Percentiles rank a stretch among this genome's conserved stretches.
Evolutionary conservation across 2,329 filamentous ascomycete genomes (phyloP).

Genomic region (Neofusicoccum umdonicola): DNA sequence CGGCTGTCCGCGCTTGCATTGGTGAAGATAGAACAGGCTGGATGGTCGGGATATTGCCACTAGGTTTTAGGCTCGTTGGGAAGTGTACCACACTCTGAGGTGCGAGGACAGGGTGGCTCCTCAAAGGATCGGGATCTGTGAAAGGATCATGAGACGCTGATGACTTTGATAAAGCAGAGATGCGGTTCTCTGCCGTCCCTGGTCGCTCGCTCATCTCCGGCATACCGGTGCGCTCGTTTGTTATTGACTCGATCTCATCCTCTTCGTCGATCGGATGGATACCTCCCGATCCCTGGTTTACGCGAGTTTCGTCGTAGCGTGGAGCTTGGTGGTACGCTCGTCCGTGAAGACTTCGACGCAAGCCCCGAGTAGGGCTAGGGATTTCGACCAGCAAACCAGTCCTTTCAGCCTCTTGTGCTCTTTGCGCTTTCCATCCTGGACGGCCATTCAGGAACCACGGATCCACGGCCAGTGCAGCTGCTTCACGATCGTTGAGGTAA

Average conservation of each 20-base stretch:
- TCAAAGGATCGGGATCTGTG: slow-evolving; percentile 35
- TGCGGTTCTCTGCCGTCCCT: slow-evolving; percentile 23
- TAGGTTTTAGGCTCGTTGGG: slow-evolving; percentile 9
- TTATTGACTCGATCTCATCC: slow-evolving; percentile 55
- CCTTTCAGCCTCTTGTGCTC: slow-evolving; percentile 40
- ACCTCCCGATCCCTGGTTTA: slow-evolving; percentile 50
- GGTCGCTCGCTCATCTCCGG: slow-evolving; percentile 28
- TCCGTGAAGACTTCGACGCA: slow-evolving; percentile 40
- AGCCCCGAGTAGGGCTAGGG: slow-evolving; percentile 48
- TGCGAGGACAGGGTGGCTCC: slow-evolving; percentile 28
- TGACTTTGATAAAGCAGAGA: slow-evolving; percentile 22
- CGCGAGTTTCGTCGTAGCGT: slow-evolving; percentile 50
- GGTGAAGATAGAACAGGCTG: slow-evolving; percentile 26
- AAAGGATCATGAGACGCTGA: slow-evolving; percentile 42
- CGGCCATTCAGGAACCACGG: slow-evolving; percentile 17
- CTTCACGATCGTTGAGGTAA: slow-evolving; percentile 7
- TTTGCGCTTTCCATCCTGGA: slow-evolving; percentile 32
- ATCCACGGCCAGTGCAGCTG: slow-evolving; percentile 1
- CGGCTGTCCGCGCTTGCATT: slow-evolving; percentile 19
- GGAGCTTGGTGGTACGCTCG: slow-evolving; percentile 34
- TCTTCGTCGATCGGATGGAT: slow-evolving; percentile 64
- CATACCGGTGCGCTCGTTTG: slow-evolving; percentile 20
- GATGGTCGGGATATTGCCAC: not conserved
- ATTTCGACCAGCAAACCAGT: slow-evolving; percentile 48
- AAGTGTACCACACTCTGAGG: slow-evolving; percentile 7